Conservation (phyloP, 257 asterid genomes). For the Penstemon eatonii region DNA sequence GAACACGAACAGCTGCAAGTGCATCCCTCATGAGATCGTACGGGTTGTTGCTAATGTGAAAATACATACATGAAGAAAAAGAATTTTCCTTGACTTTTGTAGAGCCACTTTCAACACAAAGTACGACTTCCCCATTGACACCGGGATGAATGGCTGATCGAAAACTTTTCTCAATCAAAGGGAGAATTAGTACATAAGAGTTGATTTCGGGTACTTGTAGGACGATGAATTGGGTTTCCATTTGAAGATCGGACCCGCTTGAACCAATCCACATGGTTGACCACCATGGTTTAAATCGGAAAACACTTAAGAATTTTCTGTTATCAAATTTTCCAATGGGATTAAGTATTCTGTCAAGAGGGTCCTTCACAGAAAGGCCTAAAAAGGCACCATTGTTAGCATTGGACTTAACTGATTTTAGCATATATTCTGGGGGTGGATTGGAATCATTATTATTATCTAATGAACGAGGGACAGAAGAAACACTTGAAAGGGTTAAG, state of each 20-base stretch:
- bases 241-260: constrained; percentile 38
- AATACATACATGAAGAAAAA: constrained; percentile 31
- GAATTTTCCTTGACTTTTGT: constrained; percentile 33
- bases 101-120: constrained; percentile 49
- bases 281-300: constrained; percentile 58
- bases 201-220: constrained; percentile 35
- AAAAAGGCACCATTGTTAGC: constrained; percentile 36
- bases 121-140: constrained; percentile 16
- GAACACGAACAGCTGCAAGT: constrained; percentile 31
- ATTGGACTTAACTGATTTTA: constrained; percentile 31
- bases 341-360: constrained; percentile 36
- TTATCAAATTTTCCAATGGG: constrained; percentile 39
- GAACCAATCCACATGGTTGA: constrained; percentile 52
- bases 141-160: constrained; percentile 48
- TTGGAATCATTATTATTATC: constrained; percentile 17
- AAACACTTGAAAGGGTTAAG: constrained; percentile 28
- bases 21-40: constrained; percentile 42
- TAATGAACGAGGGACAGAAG: constrained; percentile 28
- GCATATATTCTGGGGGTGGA: constrained; percentile 18
- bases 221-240: constrained; percentile 43
- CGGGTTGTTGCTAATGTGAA: constrained; percentile 42
- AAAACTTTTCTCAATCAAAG: constrained; percentile 37
- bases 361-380: constrained; percentile 35
- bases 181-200: constrained; percentile 41
- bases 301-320: constrained; percentile 41